A percentile compares a stretch with the other conserved stretches of the same genome.
Evolutionary conservation across 2,329 filamentous ascomycete species (phyloP).

Genomic region (Nemania serpens): DNA sequence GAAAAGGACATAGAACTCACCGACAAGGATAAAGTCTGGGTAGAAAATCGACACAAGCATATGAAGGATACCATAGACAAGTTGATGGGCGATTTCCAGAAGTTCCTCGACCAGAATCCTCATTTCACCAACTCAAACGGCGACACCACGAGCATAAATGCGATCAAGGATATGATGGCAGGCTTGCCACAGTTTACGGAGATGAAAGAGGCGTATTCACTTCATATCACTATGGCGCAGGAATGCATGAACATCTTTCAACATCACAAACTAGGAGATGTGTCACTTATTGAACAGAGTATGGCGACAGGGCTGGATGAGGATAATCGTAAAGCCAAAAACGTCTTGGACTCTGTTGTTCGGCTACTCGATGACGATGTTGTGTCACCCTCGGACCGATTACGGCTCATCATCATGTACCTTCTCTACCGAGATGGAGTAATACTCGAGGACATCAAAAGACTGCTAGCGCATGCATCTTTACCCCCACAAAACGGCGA

Average conservation of each 20-base stretch:
- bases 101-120: slow-evolving; percentile 87
- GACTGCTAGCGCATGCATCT: slow-evolving; percentile 80
- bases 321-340: slow-evolving; percentile 88
- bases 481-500: slow-evolving; percentile 75
- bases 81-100: slow-evolving; percentile 88
- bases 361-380: slow-evolving; percentile 85
- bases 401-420: slow-evolving; percentile 86
- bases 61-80: slow-evolving; percentile 99
- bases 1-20: slow-evolving; percentile 89
- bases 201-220: slow-evolving; percentile 91
- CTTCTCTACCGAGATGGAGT: slow-evolving; percentile 85
- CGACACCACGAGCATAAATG: slow-evolving; percentile 77
- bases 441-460: slow-evolving; percentile 79
- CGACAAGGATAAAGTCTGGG: slow-evolving; percentile 93
- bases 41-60: slow-evolving; percentile 89
- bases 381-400: slow-evolving; percentile 71
- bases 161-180: slow-evolving; percentile 96
- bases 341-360: slow-evolving; percentile 82
- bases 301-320: slow-evolving; percentile 92
- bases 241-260: slow-evolving; percentile 96
- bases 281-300: slow-evolving; percentile 87
- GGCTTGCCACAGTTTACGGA: slow-evolving; percentile 93
- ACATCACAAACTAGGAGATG: slow-evolving; percentile 79
- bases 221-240: slow-evolving; percentile 95
- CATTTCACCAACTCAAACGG: slow-evolving; percentile 81